These are phyloP conservation scores for Penicillium sp. DNA, from an alignment of 2,329 filamentous ascomycete genomes.

Conservation along the genomic window DNA sequence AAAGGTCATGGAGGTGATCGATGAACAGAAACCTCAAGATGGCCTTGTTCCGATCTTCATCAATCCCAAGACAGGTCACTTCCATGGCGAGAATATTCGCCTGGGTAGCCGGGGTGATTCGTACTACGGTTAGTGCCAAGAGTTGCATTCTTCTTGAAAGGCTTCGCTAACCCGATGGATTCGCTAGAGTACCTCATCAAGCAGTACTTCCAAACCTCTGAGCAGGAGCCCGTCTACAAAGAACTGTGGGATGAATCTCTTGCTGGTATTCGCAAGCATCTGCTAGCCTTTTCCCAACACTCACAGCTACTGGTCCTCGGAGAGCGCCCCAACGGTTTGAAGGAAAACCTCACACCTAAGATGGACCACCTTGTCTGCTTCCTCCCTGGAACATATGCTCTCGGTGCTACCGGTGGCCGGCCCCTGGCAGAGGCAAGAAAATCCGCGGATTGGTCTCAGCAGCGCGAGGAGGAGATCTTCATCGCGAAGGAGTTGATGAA, in stretches of 20 bases:
- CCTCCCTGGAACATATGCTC: conserved; percentile 91
- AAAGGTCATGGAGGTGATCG: conserved; percentile 87
- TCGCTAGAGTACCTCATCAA: conserved; percentile 92
- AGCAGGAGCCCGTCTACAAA: conserved; percentile 80
- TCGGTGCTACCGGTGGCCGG: conserved; percentile 79
- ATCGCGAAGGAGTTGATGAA: conserved; percentile 90
- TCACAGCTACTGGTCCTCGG: conserved; percentile 85
- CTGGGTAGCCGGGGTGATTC: conserved; percentile 93
- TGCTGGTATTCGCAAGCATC: conserved; percentile 82
- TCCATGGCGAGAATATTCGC: conserved; percentile 82
- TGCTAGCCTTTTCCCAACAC: conserved; percentile 83
- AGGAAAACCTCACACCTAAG: conserved; percentile 71
- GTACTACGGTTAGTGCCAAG: conserved; percentile 67
- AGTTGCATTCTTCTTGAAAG: no score
- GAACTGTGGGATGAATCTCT: conserved; percentile 93
- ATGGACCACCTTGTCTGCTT: conserved; percentile 99
- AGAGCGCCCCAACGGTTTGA: conserved; percentile 76
- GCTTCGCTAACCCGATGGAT: conserved; percentile 9
- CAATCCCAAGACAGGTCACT: conserved; percentile 74
- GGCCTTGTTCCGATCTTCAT: conserved; percentile 93
- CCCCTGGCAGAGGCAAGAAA: conserved; percentile 75
- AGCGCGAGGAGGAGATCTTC: conserved; percentile 82
- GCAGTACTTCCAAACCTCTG: conserved; percentile 91
- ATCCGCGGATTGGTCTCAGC: conserved; percentile 69
- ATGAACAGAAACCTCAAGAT: conserved; percentile 75